These are phyloP conservation scores for Acrocalymma vagum DNA, from an alignment of 2,329 filamentous ascomycete species.

Conservation along the genomic window DNA sequence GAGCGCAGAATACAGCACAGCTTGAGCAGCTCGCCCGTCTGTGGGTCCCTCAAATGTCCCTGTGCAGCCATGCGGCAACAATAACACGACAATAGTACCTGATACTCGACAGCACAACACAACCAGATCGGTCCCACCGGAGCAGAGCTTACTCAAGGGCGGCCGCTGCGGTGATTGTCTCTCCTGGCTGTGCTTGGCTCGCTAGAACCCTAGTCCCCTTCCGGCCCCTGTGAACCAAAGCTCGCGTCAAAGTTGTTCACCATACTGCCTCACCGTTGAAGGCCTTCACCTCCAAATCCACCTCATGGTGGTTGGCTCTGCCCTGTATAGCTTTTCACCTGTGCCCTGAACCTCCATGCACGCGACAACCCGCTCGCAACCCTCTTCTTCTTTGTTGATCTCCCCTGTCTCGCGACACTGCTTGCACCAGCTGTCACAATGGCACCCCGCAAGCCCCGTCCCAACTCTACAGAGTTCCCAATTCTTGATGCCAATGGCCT, in stretches of 20 bases:
- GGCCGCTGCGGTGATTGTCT: too few relatives aligned
- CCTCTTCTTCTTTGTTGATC: conserved; percentile 34
- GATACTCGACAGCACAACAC: too few relatives aligned
- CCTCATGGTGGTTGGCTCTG: conserved; percentile 32
- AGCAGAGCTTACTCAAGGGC: too few relatives aligned
- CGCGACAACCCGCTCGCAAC: conserved; percentile 32
- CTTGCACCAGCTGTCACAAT: conserved; percentile 36
- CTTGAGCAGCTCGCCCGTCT: too few relatives aligned
- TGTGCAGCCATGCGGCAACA: too few relatives aligned
- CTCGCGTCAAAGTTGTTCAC: conserved; percentile 41
- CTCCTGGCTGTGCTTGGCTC: conserved; percentile 26
- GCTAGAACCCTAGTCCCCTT: conserved; percentile 26
- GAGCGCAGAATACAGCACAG: too few relatives aligned
- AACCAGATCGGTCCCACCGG: too few relatives aligned
- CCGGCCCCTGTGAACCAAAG: conserved; percentile 25
- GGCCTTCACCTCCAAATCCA: conserved; percentile 33
- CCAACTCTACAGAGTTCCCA: conserved; percentile 58
- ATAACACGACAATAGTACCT: too few relatives aligned
- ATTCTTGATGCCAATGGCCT: conserved; percentile 65
- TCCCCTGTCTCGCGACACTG: conserved; percentile 42
- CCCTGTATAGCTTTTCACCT: conserved; percentile 13
- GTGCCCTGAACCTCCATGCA: conserved; percentile 32
- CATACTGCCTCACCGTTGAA: conserved; percentile 30
- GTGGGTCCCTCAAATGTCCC: too few relatives aligned
- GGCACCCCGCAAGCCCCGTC: conserved; percentile 38